Evolutionary conservation across 306 rosid genomes (phyloP).

Genomic region (Sophora flavescens): DNA sequence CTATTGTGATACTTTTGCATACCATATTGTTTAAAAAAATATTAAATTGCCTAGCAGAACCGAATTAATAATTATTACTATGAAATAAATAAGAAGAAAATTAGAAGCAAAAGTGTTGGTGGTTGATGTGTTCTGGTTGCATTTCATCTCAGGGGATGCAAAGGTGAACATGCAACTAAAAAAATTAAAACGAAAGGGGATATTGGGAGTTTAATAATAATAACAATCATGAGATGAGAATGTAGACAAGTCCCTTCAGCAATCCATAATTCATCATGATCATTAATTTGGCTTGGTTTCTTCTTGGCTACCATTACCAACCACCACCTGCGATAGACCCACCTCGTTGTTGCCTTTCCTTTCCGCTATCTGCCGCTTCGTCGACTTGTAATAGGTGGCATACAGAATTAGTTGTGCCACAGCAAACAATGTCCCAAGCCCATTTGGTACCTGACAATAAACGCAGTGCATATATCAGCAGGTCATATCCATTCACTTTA

Average conservation of each 20-base stretch:
- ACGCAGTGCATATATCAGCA: too few species aligned
- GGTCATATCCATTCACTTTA: neutral
- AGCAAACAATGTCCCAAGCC: slow-evolving; percentile 67
- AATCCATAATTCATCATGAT: too few species aligned
- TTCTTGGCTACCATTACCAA: neutral
- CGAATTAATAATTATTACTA: neutral
- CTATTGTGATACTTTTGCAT: too few species aligned
- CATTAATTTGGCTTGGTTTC: slow-evolving; percentile 24
- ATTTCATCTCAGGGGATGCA: neutral
- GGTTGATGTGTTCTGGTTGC: neutral
- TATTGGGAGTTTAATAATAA: neutral
- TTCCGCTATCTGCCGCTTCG: slow-evolving; percentile 59
- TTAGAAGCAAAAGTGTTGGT: neutral
- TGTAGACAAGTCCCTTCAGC: neutral
- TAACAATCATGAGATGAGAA: neutral
- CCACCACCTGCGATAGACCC: slow-evolving; percentile 52
- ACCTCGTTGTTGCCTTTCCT: slow-evolving; percentile 53
- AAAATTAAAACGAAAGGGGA: neutral
- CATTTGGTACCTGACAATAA: slow-evolving; percentile 80
- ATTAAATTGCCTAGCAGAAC: too few species aligned
- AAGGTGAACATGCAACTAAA: neutral
- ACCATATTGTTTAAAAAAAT: too few species aligned
- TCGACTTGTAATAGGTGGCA: slow-evolving; percentile 82
- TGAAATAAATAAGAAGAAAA: neutral
- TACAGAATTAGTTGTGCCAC: slow-evolving; percentile 74